Evolutionary conservation across 2,329 filamentous ascomycete species (phyloP).

Genomic region (Botrytis deweyae): DNA sequence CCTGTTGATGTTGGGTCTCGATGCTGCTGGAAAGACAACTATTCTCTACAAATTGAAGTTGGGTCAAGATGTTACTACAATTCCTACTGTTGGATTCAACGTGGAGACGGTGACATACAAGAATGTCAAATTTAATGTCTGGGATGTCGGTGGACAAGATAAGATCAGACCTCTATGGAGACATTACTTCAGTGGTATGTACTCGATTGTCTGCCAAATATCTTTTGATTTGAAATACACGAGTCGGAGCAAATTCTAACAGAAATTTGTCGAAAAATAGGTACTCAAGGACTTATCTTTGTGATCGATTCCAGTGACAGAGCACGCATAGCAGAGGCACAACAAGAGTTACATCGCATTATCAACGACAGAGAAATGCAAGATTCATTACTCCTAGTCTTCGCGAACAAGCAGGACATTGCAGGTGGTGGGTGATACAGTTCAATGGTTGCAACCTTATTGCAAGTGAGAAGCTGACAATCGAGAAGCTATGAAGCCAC

Average conservation of each 20-base stretch:
- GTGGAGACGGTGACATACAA: conserved; percentile 99
- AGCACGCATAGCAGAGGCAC: conserved; percentile 86
- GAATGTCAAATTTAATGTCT: conserved; percentile 99
- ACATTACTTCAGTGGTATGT: conserved; percentile 85
- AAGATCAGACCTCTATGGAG: conserved; percentile 97
- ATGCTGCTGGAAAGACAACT: conserved; percentile 98
- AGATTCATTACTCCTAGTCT: conserved; percentile 89
- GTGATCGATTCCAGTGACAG: conserved; percentile 96
- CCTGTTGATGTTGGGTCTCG: conserved; percentile 94
- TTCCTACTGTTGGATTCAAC: conserved; percentile 98
- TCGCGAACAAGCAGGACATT: conserved; percentile 99
- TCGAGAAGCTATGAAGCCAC: conserved; percentile 67
- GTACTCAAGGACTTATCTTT: conserved; percentile 97
- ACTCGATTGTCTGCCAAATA: background rate
- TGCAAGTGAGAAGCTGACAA: background rate
- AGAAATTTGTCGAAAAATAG: conserved; percentile 45
- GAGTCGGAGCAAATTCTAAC: conserved; percentile 17
- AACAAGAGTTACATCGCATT: conserved; percentile 92
- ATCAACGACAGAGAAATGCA: conserved; percentile 98
- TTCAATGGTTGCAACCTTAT: background rate
- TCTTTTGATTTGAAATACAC: background rate
- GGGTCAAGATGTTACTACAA: conserved; percentile 96
- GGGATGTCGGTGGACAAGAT: conserved; percentile 98
- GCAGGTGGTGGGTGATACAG: conserved; percentile 60
- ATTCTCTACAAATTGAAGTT: conserved; percentile 99